Base-by-base conservation (phyloP, 2,329 filamentous ascomycete species). In the Fonsecaea erecta region DNA sequence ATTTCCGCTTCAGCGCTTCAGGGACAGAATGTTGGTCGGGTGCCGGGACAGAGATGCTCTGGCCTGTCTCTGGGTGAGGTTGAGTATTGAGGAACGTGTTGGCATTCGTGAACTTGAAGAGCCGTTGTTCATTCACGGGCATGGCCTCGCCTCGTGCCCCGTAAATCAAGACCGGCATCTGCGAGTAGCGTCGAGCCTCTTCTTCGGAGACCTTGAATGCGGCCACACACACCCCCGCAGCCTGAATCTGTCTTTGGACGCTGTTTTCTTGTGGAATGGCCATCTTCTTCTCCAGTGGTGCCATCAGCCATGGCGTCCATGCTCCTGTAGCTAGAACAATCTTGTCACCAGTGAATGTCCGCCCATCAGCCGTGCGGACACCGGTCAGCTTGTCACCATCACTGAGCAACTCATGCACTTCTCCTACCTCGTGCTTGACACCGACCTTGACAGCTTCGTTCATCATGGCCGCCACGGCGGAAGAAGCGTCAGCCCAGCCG, bases 91-190 rank as follows among this genome's bases (percentile, higher is more conserved):
- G 85, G 71, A 88, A 84, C 61, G 84, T 86, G 21, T 82, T 80
- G 56, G 86, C 80, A 71, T 85, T 86, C 64, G 86, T 88, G 76
- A 87, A 86, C 73, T 89, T 89, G 64, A 89, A 79, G 1, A 83
- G 77, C 1, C 83, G 81, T 34, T 82, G 77, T 2, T 74, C 68
- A 8, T 83, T 82, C 14, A 81, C 81, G 0, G 81, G 82, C 5
- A 84, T 78, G 3, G 82, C 76, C 70, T 84, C 81, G 2, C 76
- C 80, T 65, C 78, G 70, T 8, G 75, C 78, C 0, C 80, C 81
- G 62, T 82, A 81, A 8, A 83, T 78, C 11, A 88, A 77, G 0
- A 88, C 84, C 0, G 87, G 86, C 40, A 85, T 79, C 21, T 80
- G 69, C 43, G 78, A 74, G 63, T 86, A 82, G 70, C 78, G 76